Conservation (phyloP, 257 asterid species). For the Solanum gandarillasii region DNA sequence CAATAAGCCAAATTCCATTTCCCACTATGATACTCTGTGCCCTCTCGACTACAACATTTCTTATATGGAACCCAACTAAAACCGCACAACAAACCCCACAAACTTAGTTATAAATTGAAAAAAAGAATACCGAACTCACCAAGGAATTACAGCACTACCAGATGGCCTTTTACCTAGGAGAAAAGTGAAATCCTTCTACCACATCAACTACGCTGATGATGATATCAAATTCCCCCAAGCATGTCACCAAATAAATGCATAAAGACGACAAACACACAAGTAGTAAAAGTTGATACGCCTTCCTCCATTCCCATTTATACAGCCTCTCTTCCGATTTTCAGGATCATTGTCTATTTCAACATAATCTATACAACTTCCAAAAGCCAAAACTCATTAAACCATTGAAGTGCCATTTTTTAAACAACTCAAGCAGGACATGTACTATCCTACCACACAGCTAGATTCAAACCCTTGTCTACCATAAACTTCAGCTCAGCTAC, state of each 20-base stretch:
- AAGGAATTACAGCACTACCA: background rate
- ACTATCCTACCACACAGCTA: background rate
- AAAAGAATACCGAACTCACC: background rate
- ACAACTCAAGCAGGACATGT: too few species aligned
- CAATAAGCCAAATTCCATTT: background rate
- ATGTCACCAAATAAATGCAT: background rate
- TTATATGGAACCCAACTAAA: background rate
- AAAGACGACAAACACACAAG: background rate
- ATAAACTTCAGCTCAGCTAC: background rate
- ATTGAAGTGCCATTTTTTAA: background rate
- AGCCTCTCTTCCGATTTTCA: background rate
- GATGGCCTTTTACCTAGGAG: background rate
- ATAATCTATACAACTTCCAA: background rate
- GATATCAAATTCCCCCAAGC: background rate
- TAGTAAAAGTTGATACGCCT: background rate
- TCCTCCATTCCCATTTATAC: background rate
- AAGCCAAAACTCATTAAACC: background rate
- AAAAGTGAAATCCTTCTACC: background rate
- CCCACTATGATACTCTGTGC: background rate
- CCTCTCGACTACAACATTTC: background rate
- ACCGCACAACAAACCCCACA: background rate
- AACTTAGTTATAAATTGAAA: background rate
- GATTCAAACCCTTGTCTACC: background rate
- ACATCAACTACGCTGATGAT: background rate
- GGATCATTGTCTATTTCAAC: background rate